A percentile compares a stretch with the other conserved stretches of the same genome.
These are phyloP conservation scores for Penicillium freii DNA, from an alignment of 2,329 filamentous ascomycete genomes.

Conservation along the genomic window DNA sequence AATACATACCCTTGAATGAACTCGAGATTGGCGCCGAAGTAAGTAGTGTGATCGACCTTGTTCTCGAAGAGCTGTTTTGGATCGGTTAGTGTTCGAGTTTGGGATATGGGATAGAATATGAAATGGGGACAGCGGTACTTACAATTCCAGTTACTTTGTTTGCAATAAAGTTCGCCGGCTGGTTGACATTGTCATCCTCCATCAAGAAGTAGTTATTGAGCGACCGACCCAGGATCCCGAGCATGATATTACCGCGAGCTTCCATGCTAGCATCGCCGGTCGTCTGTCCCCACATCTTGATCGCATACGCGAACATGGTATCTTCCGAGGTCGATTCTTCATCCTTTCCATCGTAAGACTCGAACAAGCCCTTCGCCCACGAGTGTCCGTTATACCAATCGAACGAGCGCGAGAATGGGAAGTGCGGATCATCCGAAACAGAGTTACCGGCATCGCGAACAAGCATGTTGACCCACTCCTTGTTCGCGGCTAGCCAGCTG, in stretches of 20 bases:
- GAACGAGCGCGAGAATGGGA: constrained; percentile 79
- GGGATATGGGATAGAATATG: not conserved
- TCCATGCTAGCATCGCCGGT: constrained; percentile 76
- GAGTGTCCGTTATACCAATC: constrained; percentile 96
- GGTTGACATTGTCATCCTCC: constrained; percentile 63
- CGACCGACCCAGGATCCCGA: constrained; percentile 71
- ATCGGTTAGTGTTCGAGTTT: not conserved
- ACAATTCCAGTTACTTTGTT: constrained; percentile 69
- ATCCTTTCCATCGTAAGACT: constrained; percentile 55
- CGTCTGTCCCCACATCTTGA: constrained; percentile 91
- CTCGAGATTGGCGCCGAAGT: constrained; percentile 72
- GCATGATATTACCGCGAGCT: constrained; percentile 78
- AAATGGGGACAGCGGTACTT: constrained; percentile 20
- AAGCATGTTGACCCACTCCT: constrained; percentile 76
- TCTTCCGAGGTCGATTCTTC: constrained; percentile 87
- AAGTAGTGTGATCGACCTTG: constrained; percentile 90
- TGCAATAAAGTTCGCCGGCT: constrained; percentile 72
- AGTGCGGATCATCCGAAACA: constrained; percentile 65
- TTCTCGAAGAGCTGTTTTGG: constrained; percentile 72
- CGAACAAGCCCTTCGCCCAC: constrained; percentile 69
- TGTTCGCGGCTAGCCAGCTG: constrained; percentile 69
- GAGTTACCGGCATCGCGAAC: constrained; percentile 83
- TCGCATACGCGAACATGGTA: constrained; percentile 76
- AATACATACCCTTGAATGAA: constrained; percentile 59
- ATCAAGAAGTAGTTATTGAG: constrained; percentile 83